These are phyloP conservation scores for Xylaria digitata DNA, from an alignment of 2,329 filamentous ascomycete genomes.

Conservation along the genomic window DNA sequence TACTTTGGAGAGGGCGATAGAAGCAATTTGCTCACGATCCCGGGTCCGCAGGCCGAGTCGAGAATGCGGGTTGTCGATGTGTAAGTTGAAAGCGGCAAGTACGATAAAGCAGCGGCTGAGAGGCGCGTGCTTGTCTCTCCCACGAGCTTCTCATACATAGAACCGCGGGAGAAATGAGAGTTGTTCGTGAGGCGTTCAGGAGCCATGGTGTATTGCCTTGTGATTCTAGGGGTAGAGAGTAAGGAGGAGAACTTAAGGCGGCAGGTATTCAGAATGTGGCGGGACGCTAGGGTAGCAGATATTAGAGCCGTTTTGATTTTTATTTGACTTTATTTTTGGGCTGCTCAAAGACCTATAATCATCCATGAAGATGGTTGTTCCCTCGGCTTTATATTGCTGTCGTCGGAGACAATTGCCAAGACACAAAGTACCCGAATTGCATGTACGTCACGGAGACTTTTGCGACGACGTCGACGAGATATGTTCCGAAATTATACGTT, in stretches of 20 bases:
- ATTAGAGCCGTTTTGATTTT: neutral
- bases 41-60: constrained; percentile 45
- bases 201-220: constrained; percentile 15
- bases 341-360: no score
- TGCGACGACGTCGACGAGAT: neutral
- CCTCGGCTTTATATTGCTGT: neutral
- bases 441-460: neutral
- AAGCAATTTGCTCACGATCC: constrained; percentile 43
- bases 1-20: constrained; percentile 39
- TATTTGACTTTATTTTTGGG: no score
- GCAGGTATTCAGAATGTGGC: neutral
- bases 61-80: constrained; percentile 41
- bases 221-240: neutral
- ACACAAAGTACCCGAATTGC: neutral
- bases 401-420: neutral
- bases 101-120: constrained; percentile 39
- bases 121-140: constrained; percentile 40
- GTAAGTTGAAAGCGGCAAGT: constrained; percentile 42
- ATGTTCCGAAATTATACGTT: no score
- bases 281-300: neutral
- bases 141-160: constrained; percentile 39
- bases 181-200: neutral
- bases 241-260: neutral
- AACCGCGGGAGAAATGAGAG: constrained; percentile 12
- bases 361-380: neutral